Evolutionary conservation across 2,329 filamentous ascomycete species (phyloP).

Genomic region (Epichloe elymi): DNA sequence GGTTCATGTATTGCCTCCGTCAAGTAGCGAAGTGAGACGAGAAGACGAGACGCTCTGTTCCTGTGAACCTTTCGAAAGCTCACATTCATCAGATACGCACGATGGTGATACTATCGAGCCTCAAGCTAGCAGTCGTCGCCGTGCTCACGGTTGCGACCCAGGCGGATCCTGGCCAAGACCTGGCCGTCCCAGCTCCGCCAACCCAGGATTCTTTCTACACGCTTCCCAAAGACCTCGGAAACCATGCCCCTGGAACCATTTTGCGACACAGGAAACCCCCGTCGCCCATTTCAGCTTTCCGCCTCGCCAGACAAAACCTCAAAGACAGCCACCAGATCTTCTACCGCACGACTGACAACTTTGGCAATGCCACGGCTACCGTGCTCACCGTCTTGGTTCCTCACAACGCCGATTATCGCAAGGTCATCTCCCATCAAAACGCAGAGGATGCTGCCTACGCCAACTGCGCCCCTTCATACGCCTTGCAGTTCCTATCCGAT

Average conservation of each 20-base stretch:
- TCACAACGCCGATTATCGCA: conserved; percentile 13
- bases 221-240: conserved; percentile 4
- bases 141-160: no score
- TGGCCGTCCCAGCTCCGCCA: conserved; percentile 1
- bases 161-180: no score
- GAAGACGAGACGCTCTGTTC: no score
- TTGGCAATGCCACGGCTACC: conserved; percentile 20
- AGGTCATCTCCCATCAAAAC: conserved; percentile 28
- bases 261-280: conserved; percentile 7
- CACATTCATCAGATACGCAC: no score
- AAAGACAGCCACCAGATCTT: conserved; percentile 19
- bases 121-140: no score
- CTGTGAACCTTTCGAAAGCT: no score
- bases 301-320: conserved; percentile 9
- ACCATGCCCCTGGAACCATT: conserved; percentile 5
- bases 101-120: no score
- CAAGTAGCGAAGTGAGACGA: no score
- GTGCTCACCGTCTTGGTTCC: conserved; percentile 27
- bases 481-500: conserved; percentile 8
- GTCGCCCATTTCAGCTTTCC: conserved; percentile 5
- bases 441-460: conserved; percentile 26
- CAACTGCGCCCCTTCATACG: conserved; percentile 18
- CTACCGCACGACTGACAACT: conserved; percentile 25
- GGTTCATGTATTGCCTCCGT: no score
- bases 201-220: conserved; percentile 10